phyloP scores from a whole-genome alignment of 192 early-diverging fungal species.

The Podila horticola region DNA sequence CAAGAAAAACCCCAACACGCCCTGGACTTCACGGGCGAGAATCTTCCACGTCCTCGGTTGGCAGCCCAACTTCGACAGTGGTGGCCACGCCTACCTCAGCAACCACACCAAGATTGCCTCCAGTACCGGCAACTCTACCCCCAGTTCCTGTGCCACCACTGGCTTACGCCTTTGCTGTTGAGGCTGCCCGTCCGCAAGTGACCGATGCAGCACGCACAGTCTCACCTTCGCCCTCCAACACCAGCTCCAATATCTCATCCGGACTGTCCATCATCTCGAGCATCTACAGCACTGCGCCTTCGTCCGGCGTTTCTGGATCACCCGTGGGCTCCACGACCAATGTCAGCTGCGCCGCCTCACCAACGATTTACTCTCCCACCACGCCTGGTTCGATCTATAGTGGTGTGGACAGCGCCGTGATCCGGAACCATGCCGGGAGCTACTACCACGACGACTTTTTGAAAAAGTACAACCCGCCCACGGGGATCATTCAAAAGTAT shows the following conservation, averaged over 20 bases:
- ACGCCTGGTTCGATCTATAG: not conserved
- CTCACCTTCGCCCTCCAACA: conserved; percentile 14
- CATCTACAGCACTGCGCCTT: not conserved
- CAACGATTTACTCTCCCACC: conserved; percentile 8
- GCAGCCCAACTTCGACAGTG: not conserved
- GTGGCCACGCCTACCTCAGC: not conserved
- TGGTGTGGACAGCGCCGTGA: not conserved
- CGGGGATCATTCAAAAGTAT: not conserved
- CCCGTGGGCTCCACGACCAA: conserved; percentile 1
- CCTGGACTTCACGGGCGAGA: not conserved
- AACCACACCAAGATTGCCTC: not conserved
- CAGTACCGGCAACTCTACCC: not conserved
- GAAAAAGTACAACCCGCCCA: not conserved
- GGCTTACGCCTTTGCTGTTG: not conserved
- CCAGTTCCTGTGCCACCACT: not conserved
- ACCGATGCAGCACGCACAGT: not conserved
- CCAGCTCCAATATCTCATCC: conserved; percentile 13
- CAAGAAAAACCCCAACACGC: not conserved
- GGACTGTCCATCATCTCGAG: conserved; percentile 5
- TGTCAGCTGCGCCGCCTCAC: not conserved
- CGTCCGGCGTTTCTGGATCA: not conserved
- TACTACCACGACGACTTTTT: not conserved
- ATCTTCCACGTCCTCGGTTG: not conserved
- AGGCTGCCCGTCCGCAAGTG: not conserved
- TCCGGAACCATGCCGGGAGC: not conserved